These are phyloP conservation scores for Paramecium sexaurelia DNA, from an alignment of 73 alveolate genomes.

Conservation along the genomic window DNA sequence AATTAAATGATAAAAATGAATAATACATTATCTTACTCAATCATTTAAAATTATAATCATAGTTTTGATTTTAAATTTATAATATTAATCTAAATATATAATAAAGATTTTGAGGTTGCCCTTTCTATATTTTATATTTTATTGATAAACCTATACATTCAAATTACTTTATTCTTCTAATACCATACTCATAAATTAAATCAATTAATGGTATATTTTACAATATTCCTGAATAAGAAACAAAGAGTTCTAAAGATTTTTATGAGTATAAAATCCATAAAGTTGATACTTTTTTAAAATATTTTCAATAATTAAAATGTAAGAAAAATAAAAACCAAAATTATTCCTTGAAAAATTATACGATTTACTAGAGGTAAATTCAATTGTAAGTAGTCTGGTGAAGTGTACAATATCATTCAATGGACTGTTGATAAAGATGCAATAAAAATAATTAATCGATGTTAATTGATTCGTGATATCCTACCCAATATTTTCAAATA, in stretches of 20 bases:
- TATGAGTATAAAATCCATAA: conserved; percentile 39
- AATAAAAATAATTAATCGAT: background rate
- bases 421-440: conserved; percentile 16
- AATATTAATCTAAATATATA: background rate
- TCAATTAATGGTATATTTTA: too few species aligned
- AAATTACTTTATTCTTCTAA: too few species aligned
- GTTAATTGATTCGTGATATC: background rate
- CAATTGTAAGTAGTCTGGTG: background rate
- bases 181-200: too few species aligned
- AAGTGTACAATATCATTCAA: background rate
- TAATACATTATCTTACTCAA: background rate
- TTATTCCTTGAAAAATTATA: conserved; percentile 4
- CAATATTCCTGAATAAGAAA: too few species aligned
- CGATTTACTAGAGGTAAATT: background rate
- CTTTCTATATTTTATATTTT: too few species aligned
- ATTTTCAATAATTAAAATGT: background rate
- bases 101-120: too few species aligned
- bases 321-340: background rate
- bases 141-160: too few species aligned
- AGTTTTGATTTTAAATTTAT: background rate
- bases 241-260: too few species aligned
- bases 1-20: conserved; percentile 7
- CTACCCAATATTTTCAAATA: background rate
- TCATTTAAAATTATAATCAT: background rate
- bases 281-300: conserved; percentile 27